These are phyloP conservation scores for Yamagishiella unicocca DNA, from an alignment of 139 green algal genomes.

Conservation along the genomic window DNA sequence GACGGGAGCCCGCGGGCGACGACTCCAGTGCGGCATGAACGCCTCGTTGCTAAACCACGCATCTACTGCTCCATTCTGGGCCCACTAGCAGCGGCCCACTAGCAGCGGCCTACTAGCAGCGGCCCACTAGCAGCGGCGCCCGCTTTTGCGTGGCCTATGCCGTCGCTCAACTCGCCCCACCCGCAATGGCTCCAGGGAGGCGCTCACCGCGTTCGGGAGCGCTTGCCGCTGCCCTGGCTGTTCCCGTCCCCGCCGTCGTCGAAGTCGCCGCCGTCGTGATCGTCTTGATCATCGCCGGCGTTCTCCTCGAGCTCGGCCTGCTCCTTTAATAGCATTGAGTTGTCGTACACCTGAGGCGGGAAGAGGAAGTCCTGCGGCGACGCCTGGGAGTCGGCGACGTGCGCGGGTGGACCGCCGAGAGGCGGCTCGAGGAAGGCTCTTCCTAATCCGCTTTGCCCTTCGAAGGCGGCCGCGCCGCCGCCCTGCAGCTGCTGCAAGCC, in stretches of 20 bases:
- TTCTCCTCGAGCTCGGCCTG: background rate
- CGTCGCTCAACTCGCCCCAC: no score
- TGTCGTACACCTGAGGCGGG: constrained; percentile 36
- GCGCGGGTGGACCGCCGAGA: background rate
- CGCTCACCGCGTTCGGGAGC: constrained; percentile 15
- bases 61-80: no score
- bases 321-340: constrained; percentile 8
- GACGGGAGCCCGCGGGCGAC: no score
- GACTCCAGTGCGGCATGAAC: no score
- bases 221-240: constrained; percentile 40
- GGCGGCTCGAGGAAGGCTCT: background rate
- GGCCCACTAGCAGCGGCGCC: no score
- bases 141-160: background rate
- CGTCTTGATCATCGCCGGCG: background rate
- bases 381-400: background rate
- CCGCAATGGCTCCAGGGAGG: no score
- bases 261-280: background rate
- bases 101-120: no score
- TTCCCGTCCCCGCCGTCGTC: constrained; percentile 3
- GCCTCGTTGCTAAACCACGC: no score
- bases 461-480: background rate
- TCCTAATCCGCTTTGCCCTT: background rate
- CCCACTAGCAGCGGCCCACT: no score
- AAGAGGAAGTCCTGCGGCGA: constrained; percentile 22
- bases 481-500: background rate